Conservation (phyloP, 2,329 filamentous ascomycete genomes). For the Fusarium torreyae region DNA sequence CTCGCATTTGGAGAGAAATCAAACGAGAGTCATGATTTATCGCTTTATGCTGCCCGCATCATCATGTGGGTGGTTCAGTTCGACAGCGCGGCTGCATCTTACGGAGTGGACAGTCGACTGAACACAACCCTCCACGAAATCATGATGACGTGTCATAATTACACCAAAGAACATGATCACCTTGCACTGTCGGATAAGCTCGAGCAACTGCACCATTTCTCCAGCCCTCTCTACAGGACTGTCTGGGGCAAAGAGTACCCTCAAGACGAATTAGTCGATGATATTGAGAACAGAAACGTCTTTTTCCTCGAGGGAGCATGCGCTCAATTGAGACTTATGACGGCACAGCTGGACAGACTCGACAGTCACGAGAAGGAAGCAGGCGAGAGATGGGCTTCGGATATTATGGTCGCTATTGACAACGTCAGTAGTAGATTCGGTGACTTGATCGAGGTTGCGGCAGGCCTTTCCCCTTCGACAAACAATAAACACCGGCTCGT, state of each 20-base stretch:
- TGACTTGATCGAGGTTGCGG: no score
- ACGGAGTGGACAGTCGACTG: background rate
- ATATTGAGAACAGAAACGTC: background rate
- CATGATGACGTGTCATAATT: no score
- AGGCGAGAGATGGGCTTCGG: no score
- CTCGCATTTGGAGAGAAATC: background rate
- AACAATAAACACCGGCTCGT: no score
- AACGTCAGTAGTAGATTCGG: no score
- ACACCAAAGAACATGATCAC: background rate
- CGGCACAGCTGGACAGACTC: no score
- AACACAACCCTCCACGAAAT: no score
- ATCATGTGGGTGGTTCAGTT: background rate
- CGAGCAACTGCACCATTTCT: background rate
- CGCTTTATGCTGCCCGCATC: background rate
- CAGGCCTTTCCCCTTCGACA: no score
- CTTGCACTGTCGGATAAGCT: background rate
- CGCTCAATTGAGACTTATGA: background rate
- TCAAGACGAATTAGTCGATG: background rate
- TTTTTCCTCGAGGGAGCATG: background rate
- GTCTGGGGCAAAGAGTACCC: slow-evolving; percentile 5
- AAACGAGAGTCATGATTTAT: background rate
- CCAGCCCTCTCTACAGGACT: background rate
- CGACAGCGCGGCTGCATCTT: background rate
- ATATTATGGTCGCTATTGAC: no score
- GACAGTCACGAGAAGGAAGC: no score